Base-by-base conservation (phyloP, 768 basidiomycete species). In the Hypholoma sublateritium region DNA sequence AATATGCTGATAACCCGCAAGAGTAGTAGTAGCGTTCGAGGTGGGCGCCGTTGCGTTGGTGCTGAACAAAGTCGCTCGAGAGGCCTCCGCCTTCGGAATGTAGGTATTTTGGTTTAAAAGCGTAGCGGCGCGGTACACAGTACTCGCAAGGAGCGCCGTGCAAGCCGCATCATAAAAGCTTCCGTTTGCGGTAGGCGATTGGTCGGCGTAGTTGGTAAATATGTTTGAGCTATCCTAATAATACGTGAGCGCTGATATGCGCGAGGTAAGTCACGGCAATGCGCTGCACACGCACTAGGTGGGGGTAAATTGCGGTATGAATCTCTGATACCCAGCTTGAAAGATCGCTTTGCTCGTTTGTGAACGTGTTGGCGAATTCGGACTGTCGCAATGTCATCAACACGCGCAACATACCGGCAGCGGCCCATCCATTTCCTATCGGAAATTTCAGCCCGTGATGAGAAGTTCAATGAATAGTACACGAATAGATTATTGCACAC, bases 361-460 rank as follows among this genome's bases (percentile, higher is more conserved):
- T 65, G 57, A 91, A 69, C 7, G 70, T 65, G 28, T 72, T 72
- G 1, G 79, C 73, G 59, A 76, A 91, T 47, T 78, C 71, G 0
- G 89, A 89, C 32, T 81, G 72, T 60, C 82, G 75, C 56, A 93
- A 86, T 1, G 91, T 93, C 2, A 82, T 85, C 0, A 89, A 75
- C 2, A 95, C 93, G 5, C 93, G 86, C 8, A 91, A 74, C 81
- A 93, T 93, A 0, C 94, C 93, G 14, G 85, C 88, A 0, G 91
- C 91, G 0, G 90, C 94, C 94, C 94, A 96, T 3, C 77, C 93
- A 55, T 95, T 94, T 0, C 93, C 93, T 89, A 42, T 2, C 28
- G 28, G 28, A 32, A 9, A 32, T 7, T 5, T 32, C 28, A 32
- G 28, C 28, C 28, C 28, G 28, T 32, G 28, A 24, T 7, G 16